Conservation (phyloP, 2,329 filamentous ascomycete species). For the Cucurbitaria berberidis region DNA sequence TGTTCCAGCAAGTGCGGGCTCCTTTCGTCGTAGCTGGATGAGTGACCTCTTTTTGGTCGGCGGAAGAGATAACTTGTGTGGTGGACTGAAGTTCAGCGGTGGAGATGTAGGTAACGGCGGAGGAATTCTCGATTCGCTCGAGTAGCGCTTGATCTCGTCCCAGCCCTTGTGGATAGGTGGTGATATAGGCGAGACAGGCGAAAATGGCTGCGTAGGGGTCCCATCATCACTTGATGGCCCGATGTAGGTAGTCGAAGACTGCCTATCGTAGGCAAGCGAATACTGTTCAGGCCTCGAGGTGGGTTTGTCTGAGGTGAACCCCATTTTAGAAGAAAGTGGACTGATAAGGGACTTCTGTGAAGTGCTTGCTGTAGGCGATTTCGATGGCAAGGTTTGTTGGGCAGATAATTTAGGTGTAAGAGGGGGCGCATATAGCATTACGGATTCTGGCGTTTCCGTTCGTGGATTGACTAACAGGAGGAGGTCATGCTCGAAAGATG, state of each 20-base stretch:
- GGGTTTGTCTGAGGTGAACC: too few relatives aligned
- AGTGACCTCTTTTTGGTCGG: slow-evolving; percentile 25
- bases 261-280: slow-evolving; percentile 1
- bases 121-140: slow-evolving; percentile 4
- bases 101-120: slow-evolving; percentile 3
- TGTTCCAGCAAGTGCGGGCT: slow-evolving; percentile 24
- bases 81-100: slow-evolving; percentile 3
- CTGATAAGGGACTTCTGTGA: not conserved
- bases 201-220: not conserved
- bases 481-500: slow-evolving; percentile 37
- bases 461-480: slow-evolving; percentile 35
- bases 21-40: slow-evolving; percentile 16
- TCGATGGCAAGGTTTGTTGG: not conserved
- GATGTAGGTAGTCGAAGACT: slow-evolving; percentile 1
- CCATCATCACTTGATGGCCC: not conserved
- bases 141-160: slow-evolving; percentile 37
- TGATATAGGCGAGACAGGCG: slow-evolving; percentile 1
- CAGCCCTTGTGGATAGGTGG: slow-evolving; percentile 28
- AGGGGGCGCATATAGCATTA: slow-evolving; percentile 31
- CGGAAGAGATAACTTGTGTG: slow-evolving; percentile 11
- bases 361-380: not conserved
- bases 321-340: not conserved
- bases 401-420: slow-evolving; percentile 25
- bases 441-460: slow-evolving; percentile 38
- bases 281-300: slow-evolving; percentile 1